Conservation (phyloP, 352 stramenopile genomes). For the Phytophthora capsici region DNA sequence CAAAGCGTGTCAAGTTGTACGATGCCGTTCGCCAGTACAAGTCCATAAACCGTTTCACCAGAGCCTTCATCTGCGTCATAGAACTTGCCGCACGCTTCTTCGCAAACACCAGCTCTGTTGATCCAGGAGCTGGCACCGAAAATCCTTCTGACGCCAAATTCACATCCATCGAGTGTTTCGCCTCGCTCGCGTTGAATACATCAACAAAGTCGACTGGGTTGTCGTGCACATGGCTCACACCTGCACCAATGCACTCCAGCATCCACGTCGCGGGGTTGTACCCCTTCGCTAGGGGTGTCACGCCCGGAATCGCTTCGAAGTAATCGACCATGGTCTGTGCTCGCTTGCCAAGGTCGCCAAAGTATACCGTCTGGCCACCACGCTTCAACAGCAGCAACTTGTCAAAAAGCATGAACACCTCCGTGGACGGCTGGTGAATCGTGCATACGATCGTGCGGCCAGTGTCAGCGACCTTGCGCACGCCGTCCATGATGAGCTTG, state of each 20-base stretch:
- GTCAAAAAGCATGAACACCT: conserved; percentile 87
- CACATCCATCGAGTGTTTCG: conserved; percentile 29
- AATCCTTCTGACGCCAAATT: conserved; percentile 37
- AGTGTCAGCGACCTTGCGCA: conserved; percentile 57
- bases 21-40: conserved; percentile 65
- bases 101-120: conserved; percentile 34
- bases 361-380: conserved; percentile 83
- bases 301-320: conserved; percentile 73
- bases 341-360: conserved; percentile 74
- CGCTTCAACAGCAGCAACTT: conserved; percentile 88
- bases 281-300: conserved; percentile 46
- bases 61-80: conserved; percentile 38
- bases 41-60: conserved; percentile 45
- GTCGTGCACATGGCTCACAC: conserved; percentile 31
- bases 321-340: conserved; percentile 56
- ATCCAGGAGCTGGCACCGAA: conserved; percentile 8
- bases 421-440: conserved; percentile 90
- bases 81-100: conserved; percentile 42
- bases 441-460: conserved; percentile 87
- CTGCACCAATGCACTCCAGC: conserved; percentile 80
- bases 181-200: conserved; percentile 33
- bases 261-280: conserved; percentile 93
- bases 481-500: conserved; percentile 80
- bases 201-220: conserved; percentile 33
- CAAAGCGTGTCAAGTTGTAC: conserved; percentile 84